phyloP scores from a whole-genome alignment of 2,329 filamentous ascomycete genomes.

The Xylariaceae sp. region DNA sequence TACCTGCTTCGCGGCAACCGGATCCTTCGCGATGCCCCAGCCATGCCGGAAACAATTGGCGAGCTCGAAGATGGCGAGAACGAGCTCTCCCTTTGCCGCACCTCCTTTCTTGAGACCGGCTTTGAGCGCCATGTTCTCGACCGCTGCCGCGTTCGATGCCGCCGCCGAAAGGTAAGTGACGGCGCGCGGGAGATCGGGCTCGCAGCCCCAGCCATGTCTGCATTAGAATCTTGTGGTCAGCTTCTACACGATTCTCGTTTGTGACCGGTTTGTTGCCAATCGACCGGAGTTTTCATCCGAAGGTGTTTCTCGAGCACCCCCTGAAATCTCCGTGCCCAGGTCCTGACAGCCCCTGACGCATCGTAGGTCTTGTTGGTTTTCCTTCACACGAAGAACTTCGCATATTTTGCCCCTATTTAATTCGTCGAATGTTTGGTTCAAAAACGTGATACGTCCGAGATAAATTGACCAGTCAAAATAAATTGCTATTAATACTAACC shows the following conservation, averaged over 20 bases:
- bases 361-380: not conserved
- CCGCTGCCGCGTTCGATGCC: constrained; percentile 79
- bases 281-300: not conserved
- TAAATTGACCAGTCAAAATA: not conserved
- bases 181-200: constrained; percentile 64
- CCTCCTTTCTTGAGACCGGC: constrained; percentile 91
- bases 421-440: not conserved
- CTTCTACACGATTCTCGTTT: constrained; percentile 5
- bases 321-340: not conserved
- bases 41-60: constrained; percentile 90
- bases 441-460: not conserved
- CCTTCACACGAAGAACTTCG: not conserved
- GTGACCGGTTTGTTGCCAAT: not conserved
- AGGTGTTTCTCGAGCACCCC: not conserved
- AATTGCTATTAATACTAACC: constrained; percentile 47
- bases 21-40: constrained; percentile 85
- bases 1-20: constrained; percentile 73
- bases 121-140: constrained; percentile 79
- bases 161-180: constrained; percentile 82
- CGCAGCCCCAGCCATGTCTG: constrained; percentile 90
- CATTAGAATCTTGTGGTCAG: constrained; percentile 24
- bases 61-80: constrained; percentile 93
- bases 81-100: constrained; percentile 89
- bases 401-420: not conserved
- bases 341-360: not conserved